Evolutionary conservation across 2,329 filamentous ascomycete genomes (phyloP), one percentile per base, ranked within the genome.

Genomic region (Cercospora sp.): DNA sequence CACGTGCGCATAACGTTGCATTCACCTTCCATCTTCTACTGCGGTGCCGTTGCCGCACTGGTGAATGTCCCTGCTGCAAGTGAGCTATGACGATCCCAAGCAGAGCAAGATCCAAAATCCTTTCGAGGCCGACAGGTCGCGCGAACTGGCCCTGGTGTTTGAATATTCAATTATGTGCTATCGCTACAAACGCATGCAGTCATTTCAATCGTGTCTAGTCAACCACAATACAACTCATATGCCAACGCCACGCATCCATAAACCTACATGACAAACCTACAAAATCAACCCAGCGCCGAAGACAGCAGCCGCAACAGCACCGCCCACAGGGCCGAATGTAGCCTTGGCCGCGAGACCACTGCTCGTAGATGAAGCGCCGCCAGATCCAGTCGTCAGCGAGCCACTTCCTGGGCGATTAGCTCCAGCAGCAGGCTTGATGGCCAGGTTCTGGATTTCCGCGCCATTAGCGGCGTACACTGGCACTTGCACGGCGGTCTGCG

Each of bases 391-490:
- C 48, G 74, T 67, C 31, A 76, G 57, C 28, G 60, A 78, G 65
- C 80, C 80, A 64, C 80, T 78, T 36, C 83, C 83, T 5, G 88
- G 88, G 18, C 80, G 79, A 74, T 90, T 90, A 76, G 82, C 84
- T 69, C 84, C 78, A 66, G 85, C 84, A 59, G 84, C 80, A 12
- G 84, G 78, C 63, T 80, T 85, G 73, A 93, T 87, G 40, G 84
- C 84, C 72, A 92, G 86, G 73, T 87, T 85, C 60, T 85, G 82
- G 74, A 97, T 85, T 70, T 87, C 79, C 71, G 80, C 79, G 62
- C 88, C 88, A 55, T 84, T 83, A 72, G 80, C 81, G 55, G 82
- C 82, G 73, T 85, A 86, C 13, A 97, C 85, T 2, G 81, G 82
- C 71, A 86, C 81, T 26, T 83, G 82, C 65, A 91, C 85, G 31